Base-by-base conservation (phyloP, 495 filamentous ascomycete genomes). In the Platismatia glauca region DNA sequence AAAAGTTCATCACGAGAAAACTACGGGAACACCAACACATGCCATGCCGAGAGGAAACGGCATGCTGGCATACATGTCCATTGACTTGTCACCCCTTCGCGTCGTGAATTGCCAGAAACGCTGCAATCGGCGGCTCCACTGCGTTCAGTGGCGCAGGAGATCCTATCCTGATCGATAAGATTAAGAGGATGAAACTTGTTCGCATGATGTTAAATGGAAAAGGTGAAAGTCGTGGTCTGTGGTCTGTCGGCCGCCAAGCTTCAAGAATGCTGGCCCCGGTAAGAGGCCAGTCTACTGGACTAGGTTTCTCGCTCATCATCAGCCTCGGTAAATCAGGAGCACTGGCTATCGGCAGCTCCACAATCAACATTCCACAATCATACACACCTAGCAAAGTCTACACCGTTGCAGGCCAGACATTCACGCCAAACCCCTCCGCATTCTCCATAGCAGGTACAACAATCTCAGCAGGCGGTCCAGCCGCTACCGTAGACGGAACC, bases 1-100 rank as follows among this genome's bases (percentile, higher is more conserved):
- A 84, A 44, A 88, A 89, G 66, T 70, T 76, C 6, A 74, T 96
- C 12, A 64, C 85, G 0, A 77, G 71, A 38, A 68, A 74, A 2
- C 70, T 92, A 53, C 81, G 73, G 48, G 72, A 64, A 24, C 77
- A 85, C 53, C 64, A 70, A 0, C 78, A 81, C 12, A 37, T 33
- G 15, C 29, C 41, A 1, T 82, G 79, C 58, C 65, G 55, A 11
- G 71, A 70, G 31, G 62, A 35, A 8, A 64, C 81, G 9, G 8
- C 65, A 4, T 81, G 79, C 59, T 74, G 75, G 22, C 79, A 81
- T 56, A 24, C 41, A 38, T 82, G 79, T 60, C 29, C 56, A 3
- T 44, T 75, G 0, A 58, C 38, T 50, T 82, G 78, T 44, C 78
- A 81, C 59, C 70, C 70, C 29, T 74, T 75, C 50, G 67, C 31